These are phyloP conservation scores for Hyphodiscus sp. DNA, from an alignment of 2,329 filamentous ascomycete species.

Conservation along the genomic window DNA sequence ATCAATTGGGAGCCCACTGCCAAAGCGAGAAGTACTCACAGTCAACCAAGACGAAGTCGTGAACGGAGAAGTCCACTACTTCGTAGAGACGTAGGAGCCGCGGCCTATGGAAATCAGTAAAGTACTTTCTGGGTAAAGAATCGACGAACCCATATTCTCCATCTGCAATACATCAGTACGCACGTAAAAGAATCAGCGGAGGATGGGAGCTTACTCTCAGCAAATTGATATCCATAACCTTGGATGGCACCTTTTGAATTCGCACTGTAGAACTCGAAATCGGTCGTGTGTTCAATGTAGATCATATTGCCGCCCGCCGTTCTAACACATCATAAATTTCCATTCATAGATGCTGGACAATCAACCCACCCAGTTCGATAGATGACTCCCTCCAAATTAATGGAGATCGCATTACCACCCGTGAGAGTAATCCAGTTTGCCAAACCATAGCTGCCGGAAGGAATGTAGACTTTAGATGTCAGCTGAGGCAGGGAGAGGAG, in stretches of 20 bases:
- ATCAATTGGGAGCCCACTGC: neutral
- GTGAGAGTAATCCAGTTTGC: conserved; percentile 42
- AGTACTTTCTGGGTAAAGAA: conserved; percentile 1
- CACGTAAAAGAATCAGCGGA: neutral
- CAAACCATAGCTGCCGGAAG: conserved; percentile 40
- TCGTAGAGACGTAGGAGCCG: conserved; percentile 18
- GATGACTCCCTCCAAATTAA: conserved; percentile 47
- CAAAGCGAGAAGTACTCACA: conserved; percentile 3
- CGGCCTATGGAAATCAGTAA: conserved; percentile 21
- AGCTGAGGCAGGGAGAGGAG: neutral
- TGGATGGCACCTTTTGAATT: conserved; percentile 46
- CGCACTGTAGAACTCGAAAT: conserved; percentile 48
- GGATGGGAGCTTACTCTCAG: conserved; percentile 28
- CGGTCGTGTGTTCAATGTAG: conserved; percentile 40
- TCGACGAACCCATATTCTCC: conserved; percentile 9
- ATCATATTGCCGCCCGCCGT: conserved; percentile 46
- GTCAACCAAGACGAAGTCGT: conserved; percentile 22
- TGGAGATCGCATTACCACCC: conserved; percentile 40
- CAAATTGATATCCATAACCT: conserved; percentile 44
- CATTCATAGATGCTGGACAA: neutral
- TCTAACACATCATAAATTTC: neutral
- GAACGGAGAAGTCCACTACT: conserved; percentile 19
- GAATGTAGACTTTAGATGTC: conserved; percentile 16
- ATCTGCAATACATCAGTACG: neutral
- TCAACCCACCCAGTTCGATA: conserved; percentile 37